Evolutionary conservation across 768 basidiomycete genomes (phyloP).

Genomic region (Macrocybe gigantea): DNA sequence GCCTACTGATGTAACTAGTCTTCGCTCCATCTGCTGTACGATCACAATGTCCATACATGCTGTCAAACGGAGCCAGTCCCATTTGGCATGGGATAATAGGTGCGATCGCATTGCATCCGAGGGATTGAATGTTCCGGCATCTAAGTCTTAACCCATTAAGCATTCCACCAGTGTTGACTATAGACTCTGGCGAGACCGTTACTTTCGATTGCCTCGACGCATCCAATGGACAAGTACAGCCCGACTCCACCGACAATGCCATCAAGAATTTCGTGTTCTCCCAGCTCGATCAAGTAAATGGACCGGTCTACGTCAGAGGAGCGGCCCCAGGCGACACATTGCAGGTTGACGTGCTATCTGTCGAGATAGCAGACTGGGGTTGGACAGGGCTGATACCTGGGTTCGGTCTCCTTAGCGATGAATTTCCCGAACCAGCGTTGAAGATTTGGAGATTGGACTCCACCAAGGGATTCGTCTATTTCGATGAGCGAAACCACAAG

Average conservation of each 20-base stretch:
- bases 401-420: constrained; percentile 53
- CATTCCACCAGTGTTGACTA: constrained; percentile 42
- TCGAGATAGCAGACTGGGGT: constrained; percentile 53
- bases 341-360: constrained; percentile 50
- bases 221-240: constrained; percentile 53
- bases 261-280: constrained; percentile 38
- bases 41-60: constrained; percentile 42
- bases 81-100: constrained; percentile 62
- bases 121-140: background rate
- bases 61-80: constrained; percentile 44
- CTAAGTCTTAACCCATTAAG: constrained; percentile 18
- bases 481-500: constrained; percentile 35
- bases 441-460: constrained; percentile 49
- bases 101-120: constrained; percentile 12
- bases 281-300: constrained; percentile 53
- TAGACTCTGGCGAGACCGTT: constrained; percentile 49
- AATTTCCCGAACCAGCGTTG: constrained; percentile 43
- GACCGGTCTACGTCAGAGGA: constrained; percentile 47
- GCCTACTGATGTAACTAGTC: too few relatives aligned
- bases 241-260: constrained; percentile 28
- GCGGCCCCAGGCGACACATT: constrained; percentile 54
- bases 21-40: background rate
- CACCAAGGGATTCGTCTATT: constrained; percentile 39
- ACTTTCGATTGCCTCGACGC: constrained; percentile 60
- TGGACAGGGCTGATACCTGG: constrained; percentile 58